Base-by-base conservation (phyloP, 2,329 filamentous ascomycete genomes). In the Zopfia rhizophila region DNA sequence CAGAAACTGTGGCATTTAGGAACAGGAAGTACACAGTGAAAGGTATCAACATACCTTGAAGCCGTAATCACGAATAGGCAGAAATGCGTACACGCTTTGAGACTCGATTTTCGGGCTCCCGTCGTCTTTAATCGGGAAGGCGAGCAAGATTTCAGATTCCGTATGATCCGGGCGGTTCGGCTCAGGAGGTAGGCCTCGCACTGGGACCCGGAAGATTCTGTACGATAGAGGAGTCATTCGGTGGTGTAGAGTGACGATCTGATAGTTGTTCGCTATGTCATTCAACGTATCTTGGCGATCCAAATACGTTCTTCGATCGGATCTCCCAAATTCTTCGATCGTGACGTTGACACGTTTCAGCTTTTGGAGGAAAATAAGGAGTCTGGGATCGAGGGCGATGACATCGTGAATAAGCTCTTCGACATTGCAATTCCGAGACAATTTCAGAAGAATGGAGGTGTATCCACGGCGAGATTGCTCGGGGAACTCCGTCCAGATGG, bases 401-500 rank as follows among this genome's bases (percentile, higher is more conserved):
- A 36, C 32, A 21, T 36, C 32, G 7, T 36, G 32, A 14, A 36
- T 21, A 21, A 36, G 32, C 32, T 36, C 32, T 8, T 28, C 53
- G 12, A 59, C 35, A 11, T 45, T 24, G 11, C 49, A 23, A 19
- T 55, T 30, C 7, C 8, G 12, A 11, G 55, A 48, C 11, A 69
- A 40, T 40, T 61, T 19, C 17, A 65, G 40, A 32, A 56, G 32
- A 25, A 58, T 38, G 22, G 57, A 44, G 3, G 54, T 59, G 24
- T 49, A 17, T 42, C 40, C 8, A 36, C 22, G 24, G 19, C 16
- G 22, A 38, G 29, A 4, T 49, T 4, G 7, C n/a, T 24, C n/a
- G 1, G 61, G 63, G 41, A 68, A 63, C 0, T 47, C 14, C 4
- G 53, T 49, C 53, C 60, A 61, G 10, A 66, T 52, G 2, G 70